Evolutionary conservation across 2,329 filamentous ascomycete genomes (phyloP).

Genomic region (Diaporthe ilicicola): DNA sequence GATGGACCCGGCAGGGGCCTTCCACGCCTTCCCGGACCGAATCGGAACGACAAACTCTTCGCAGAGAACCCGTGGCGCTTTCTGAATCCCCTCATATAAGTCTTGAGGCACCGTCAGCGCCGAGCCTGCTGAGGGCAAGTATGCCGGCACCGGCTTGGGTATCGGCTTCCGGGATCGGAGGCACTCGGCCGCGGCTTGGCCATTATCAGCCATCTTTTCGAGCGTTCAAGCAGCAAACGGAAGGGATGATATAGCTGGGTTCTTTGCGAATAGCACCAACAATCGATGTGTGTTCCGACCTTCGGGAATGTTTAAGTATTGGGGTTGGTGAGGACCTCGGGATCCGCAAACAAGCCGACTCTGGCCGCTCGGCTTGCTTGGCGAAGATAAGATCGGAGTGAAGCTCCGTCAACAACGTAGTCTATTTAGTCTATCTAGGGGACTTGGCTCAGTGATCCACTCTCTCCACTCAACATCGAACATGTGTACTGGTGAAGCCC

Average conservation of each 20-base stretch:
- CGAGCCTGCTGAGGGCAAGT: slow-evolving; percentile 53
- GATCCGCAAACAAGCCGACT: background rate
- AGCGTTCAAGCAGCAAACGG: background rate
- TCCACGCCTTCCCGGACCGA: slow-evolving; percentile 78
- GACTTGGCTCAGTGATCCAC: background rate
- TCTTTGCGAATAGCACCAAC: background rate
- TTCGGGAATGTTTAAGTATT: background rate
- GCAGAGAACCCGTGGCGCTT: slow-evolving; percentile 50
- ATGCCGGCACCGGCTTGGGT: slow-evolving; percentile 58
- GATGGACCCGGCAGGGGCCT: slow-evolving; percentile 72
- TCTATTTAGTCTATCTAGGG: background rate
- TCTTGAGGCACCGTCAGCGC: slow-evolving; percentile 53
- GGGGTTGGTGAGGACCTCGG: background rate
- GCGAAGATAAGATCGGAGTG: slow-evolving; percentile 14
- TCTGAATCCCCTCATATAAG: slow-evolving; percentile 69
- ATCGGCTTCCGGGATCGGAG: slow-evolving; percentile 53
- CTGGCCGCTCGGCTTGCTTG: slow-evolving; percentile 8
- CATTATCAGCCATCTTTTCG: background rate
- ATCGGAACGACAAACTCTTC: slow-evolving; percentile 73
- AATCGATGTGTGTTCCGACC: background rate
- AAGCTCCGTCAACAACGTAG: background rate
- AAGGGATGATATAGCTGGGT: background rate
- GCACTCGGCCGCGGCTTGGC: slow-evolving; percentile 49
- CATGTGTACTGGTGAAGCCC: too few species aligned
- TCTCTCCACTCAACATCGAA: background rate